A percentile compares a stretch with the other conserved stretches of the same genome.
Conservation (phyloP, 768 basidiomycete species). For the Lactifluus pinguis region DNA sequence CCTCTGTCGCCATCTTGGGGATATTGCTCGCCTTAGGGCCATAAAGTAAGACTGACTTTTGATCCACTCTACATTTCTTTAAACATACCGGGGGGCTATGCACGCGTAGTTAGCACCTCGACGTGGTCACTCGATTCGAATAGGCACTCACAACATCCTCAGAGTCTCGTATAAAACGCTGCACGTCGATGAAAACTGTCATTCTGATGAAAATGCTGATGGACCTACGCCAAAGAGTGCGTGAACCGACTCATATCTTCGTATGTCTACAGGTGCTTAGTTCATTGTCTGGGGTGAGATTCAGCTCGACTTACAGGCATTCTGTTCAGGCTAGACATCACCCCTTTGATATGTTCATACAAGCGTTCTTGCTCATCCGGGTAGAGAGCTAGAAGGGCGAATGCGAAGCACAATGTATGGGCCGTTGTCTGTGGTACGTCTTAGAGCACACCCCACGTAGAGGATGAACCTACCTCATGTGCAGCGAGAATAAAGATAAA, state of each 20-base stretch:
- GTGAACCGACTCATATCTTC: slow-evolving; percentile 20
- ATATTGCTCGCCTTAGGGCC: neutral
- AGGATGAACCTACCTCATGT: slow-evolving; percentile 22
- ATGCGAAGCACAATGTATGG: slow-evolving; percentile 30
- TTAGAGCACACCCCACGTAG: neutral
- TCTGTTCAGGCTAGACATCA: slow-evolving; percentile 25
- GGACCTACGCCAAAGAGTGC: slow-evolving; percentile 14
- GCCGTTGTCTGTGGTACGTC: slow-evolving; percentile 30
- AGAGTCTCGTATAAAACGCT: slow-evolving; percentile 45
- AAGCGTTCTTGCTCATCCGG: slow-evolving; percentile 35
- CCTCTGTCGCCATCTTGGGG: too few relatives aligned
- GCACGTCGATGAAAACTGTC: neutral
- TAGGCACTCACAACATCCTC: slow-evolving; percentile 28
- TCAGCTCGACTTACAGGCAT: neutral
- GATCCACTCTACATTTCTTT: neutral
- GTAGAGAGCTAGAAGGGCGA: slow-evolving; percentile 35
- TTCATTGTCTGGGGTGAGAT: neutral
- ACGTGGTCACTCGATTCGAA: neutral
- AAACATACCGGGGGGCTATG: slow-evolving; percentile 9
- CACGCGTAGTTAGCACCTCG: neutral
- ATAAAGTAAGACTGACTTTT: neutral
- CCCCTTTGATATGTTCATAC: slow-evolving; percentile 28
- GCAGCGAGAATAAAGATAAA: slow-evolving; percentile 31
- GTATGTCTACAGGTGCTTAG: slow-evolving; percentile 15
- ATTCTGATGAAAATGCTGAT: neutral